Percentiles rank a stretch among this genome's conserved stretches.
phyloP scores from a whole-genome alignment of 2,329 filamentous ascomycete species.

The Coniella lustricola region DNA sequence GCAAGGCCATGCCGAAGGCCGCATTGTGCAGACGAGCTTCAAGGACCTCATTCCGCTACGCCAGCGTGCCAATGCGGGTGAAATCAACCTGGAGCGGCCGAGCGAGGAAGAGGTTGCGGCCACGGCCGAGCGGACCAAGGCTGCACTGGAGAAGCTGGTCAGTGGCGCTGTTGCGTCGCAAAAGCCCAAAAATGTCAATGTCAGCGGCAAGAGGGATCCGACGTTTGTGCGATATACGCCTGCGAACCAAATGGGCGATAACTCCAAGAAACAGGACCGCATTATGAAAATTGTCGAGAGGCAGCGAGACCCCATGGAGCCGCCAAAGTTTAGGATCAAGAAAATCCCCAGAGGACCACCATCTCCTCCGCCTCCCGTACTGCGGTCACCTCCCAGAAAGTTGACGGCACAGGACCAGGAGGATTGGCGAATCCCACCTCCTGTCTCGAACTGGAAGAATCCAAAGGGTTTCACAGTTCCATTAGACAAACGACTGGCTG shows the following conservation, averaged over 20 bases:
- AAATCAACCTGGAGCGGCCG: slow-evolving; percentile 79
- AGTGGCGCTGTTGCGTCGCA: slow-evolving; percentile 82
- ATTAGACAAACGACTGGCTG: slow-evolving; percentile 88
- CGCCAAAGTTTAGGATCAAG: slow-evolving; percentile 98
- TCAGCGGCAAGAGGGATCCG: slow-evolving; percentile 71
- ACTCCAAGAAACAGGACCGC: slow-evolving; percentile 80
- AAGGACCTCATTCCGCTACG: slow-evolving; percentile 93
- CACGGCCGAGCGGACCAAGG: slow-evolving; percentile 81
- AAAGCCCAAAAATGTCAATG: slow-evolving; percentile 91
- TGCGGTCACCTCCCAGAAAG: slow-evolving; percentile 92
- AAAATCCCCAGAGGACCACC: slow-evolving; percentile 92
- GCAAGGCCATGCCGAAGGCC: slow-evolving; percentile 75
- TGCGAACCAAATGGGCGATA: slow-evolving; percentile 89
- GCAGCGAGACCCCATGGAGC: slow-evolving; percentile 91
- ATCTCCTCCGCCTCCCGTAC: slow-evolving; percentile 84
- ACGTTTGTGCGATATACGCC: slow-evolving; percentile 96
- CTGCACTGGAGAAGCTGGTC: slow-evolving; percentile 75
- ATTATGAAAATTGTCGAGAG: slow-evolving; percentile 98
- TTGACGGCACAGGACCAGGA: slow-evolving; percentile 96
- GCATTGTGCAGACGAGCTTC: slow-evolving; percentile 90
- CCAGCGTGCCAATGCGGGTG: slow-evolving; percentile 86
- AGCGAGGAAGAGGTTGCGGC: slow-evolving; percentile 76
- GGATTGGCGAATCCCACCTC: slow-evolving; percentile 71
- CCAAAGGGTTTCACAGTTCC: slow-evolving; percentile 97
- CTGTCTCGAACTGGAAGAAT: slow-evolving; percentile 98